Conservation (phyloP, 129 eudicot species). For the Pulicaria dysenterica region DNA sequence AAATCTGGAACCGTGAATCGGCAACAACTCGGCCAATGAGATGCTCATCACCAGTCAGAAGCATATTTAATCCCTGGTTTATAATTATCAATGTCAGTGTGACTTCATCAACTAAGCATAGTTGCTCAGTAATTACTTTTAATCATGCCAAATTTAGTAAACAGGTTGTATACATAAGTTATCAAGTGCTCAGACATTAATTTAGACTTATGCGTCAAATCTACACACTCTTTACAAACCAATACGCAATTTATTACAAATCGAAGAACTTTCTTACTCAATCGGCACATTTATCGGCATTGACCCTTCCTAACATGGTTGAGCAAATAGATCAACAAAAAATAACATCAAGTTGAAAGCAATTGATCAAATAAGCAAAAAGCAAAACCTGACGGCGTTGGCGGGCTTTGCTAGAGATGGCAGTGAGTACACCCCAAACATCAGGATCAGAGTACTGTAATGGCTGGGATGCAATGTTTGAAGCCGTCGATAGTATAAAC, state of each 20-base stretch:
- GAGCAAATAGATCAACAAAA: neutral
- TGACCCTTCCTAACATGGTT: neutral
- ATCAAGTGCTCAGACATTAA: neutral
- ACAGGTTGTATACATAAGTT: neutral
- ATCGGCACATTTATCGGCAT: neutral
- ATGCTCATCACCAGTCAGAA: slow-evolving; percentile 75
- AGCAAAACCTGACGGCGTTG: slow-evolving; percentile 71
- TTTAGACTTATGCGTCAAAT: neutral
- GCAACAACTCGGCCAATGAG: slow-evolving; percentile 77
- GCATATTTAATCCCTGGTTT: slow-evolving; percentile 80
- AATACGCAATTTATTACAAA: neutral
- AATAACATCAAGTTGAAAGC: neutral
- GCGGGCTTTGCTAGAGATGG: slow-evolving; percentile 81
- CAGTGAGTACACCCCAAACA: slow-evolving; percentile 96
- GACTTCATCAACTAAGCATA: slow-evolving; percentile 19
- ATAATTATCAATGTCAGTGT: slow-evolving; percentile 28
- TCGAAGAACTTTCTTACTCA: slow-evolving; percentile 4
- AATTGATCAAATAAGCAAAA: neutral
- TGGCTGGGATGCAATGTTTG: slow-evolving; percentile 74
- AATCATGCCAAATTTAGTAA: slow-evolving; percentile 15
- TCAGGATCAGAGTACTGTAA: slow-evolving; percentile 75
- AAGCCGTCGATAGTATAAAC: slow-evolving; percentile 60
- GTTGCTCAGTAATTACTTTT: neutral
- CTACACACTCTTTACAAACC: neutral
- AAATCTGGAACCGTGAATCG: slow-evolving; percentile 61